A percentile compares a stretch with the other conserved stretches of the same genome.
These are phyloP conservation scores for Dothistroma pini DNA, from an alignment of 2,329 filamentous ascomycete genomes.

Conservation along the genomic window DNA sequence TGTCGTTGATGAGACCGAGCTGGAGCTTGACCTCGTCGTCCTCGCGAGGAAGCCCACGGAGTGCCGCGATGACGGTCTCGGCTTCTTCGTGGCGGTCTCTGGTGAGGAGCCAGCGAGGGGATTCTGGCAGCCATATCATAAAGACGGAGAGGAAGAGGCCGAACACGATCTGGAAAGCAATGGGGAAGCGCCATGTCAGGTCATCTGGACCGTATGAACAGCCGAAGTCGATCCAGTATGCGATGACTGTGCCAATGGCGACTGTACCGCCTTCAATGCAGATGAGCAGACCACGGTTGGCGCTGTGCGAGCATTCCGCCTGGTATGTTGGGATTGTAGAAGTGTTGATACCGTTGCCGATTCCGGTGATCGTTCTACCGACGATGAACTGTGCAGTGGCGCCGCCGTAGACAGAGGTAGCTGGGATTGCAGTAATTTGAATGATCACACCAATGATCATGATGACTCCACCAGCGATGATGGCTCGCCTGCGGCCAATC, in stretches of 20 bases:
- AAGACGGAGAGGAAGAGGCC: conserved; percentile 43
- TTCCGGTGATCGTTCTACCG: conserved; percentile 51
- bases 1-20: conserved; percentile 64
- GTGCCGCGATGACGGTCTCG: conserved; percentile 49
- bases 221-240: conserved; percentile 52
- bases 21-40: conserved; percentile 57
- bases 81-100: conserved; percentile 46
- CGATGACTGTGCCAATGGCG: conserved; percentile 50
- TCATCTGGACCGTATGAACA: conserved; percentile 35
- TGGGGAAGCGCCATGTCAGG: conserved; percentile 48
- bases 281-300: conserved; percentile 58
- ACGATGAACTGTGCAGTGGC: conserved; percentile 51
- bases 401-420: conserved; percentile 23
- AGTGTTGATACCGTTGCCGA: conserved; percentile 56
- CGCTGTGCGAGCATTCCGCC: conserved; percentile 52
- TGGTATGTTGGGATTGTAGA: conserved; percentile 54
- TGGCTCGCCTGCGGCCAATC: conserved; percentile 43
- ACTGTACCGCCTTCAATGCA: conserved; percentile 56
- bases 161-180: conserved; percentile 52
- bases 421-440: conserved; percentile 36
- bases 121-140: conserved; percentile 46
- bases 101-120: conserved; percentile 45
- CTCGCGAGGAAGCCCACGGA: conserved; percentile 48
- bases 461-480: conserved; percentile 41
- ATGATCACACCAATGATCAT: conserved; percentile 46